A percentile compares a stretch with the other conserved stretches of the same genome.
Conservation (phyloP, 805 yeast species). For the Kurtzmaniella fragi region DNA sequence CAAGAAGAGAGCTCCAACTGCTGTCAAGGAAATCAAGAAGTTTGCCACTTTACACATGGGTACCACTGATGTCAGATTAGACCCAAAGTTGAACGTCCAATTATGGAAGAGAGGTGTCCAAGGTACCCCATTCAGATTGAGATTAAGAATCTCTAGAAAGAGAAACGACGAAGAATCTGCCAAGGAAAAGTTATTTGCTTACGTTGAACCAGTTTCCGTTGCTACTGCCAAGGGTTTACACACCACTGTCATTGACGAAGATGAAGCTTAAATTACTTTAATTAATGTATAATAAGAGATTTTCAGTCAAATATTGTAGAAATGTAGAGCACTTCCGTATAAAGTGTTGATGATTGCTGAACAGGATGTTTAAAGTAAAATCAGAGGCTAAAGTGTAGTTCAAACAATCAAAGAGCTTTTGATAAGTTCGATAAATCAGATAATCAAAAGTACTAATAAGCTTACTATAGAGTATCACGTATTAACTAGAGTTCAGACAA, state of each 20-base stretch:
- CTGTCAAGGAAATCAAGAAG: constrained; percentile 98
- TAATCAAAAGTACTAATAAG: no score
- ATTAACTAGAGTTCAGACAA: no score
- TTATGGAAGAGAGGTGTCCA: constrained; percentile 99
- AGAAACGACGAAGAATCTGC: constrained; percentile 99
- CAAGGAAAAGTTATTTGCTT: constrained; percentile 94
- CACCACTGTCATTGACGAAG: constrained; percentile 93
- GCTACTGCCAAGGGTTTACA: constrained; percentile 95
- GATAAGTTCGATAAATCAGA: no score
- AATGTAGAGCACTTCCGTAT: no score
- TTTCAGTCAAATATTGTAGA: constrained; percentile 1
- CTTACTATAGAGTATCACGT: no score
- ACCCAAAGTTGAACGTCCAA: constrained; percentile 97
- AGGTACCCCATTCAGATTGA: constrained; percentile 97
- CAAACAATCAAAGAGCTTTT: no score
- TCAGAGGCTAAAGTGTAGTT: not conserved
- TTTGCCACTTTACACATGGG: constrained; percentile 99
- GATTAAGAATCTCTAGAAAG: constrained; percentile 98
- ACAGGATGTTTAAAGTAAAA: not conserved
- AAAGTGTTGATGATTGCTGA: not conserved
- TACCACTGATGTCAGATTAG: constrained; percentile 97
- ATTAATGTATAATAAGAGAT: constrained; percentile 15
- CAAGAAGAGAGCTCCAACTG: constrained; percentile 99
- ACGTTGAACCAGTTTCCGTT: constrained; percentile 95
- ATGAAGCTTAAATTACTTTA: constrained; percentile 41